A percentile compares a stretch with the other conserved stretches of the same genome.
These are phyloP conservation scores for Vanderwaltozyma verrucispora DNA, from an alignment of 805 yeast species.

Conservation along the genomic window DNA sequence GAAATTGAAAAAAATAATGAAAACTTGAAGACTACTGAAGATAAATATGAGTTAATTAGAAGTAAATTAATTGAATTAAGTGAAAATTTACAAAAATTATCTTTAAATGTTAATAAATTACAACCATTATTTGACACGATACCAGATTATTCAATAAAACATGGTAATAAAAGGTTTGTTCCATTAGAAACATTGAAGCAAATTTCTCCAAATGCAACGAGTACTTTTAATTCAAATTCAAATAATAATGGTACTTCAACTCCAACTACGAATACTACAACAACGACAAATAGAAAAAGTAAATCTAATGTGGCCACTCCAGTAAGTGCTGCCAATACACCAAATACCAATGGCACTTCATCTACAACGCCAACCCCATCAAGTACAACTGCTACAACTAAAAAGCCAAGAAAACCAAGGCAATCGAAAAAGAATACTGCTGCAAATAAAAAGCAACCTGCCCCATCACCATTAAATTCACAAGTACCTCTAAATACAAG, in stretches of 20 bases:
- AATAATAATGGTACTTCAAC: background rate
- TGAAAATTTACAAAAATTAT: slow-evolving; percentile 16
- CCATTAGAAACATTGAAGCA: slow-evolving; percentile 17
- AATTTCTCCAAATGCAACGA: background rate
- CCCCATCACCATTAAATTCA: slow-evolving; percentile 3
- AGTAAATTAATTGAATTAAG: slow-evolving; percentile 14
- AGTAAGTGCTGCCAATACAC: slow-evolving; percentile 8
- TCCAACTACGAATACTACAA: background rate
- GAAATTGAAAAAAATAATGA: background rate
- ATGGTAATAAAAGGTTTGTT: slow-evolving; percentile 13
- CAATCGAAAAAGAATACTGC: slow-evolving; percentile 9
- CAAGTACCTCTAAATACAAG: slow-evolving; percentile 3
- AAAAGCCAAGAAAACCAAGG: slow-evolving; percentile 24
- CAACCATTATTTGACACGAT: slow-evolving; percentile 21
- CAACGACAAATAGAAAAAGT: slow-evolving; percentile 1
- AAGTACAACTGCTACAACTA: slow-evolving; percentile 9
- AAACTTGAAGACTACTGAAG: slow-evolving; percentile 8
- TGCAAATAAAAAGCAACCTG: slow-evolving; percentile 1
- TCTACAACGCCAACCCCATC: slow-evolving; percentile 8
- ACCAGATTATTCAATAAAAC: slow-evolving; percentile 13
- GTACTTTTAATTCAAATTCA: background rate
- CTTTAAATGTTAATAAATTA: slow-evolving; percentile 13
- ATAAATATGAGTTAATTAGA: slow-evolving; percentile 14
- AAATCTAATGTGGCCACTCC: slow-evolving; percentile 15
- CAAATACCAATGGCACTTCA: slow-evolving; percentile 7